Base-by-base conservation (phyloP, 2,329 filamentous ascomycete genomes). In the Botryotinia globosa region DNA sequence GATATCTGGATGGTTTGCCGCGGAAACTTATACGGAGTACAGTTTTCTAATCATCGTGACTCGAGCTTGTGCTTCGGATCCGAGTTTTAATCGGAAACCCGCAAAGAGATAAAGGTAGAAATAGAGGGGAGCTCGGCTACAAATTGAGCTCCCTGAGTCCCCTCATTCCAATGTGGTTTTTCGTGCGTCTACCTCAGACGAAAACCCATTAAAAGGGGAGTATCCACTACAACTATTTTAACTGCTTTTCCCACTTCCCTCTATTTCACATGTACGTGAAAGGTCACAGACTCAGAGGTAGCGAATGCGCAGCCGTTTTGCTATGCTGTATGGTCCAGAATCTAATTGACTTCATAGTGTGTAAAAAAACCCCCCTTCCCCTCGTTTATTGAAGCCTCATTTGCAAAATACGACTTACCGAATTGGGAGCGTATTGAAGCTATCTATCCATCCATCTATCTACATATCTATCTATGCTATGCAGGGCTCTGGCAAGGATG, bases 121-220 rank as follows among this genome's bases (percentile, higher is more conserved):
- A 45, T 66, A 22, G 65, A 67, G 48, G 48, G 25, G 45, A 56
- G 48, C 48, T 67, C 45, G 45, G 64, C 14, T 67, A 67, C 45
- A 66, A 34, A 20, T 18, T 66, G 45, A 54, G 34, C 64, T 56
- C 32, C 34, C 48, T n/a, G 5, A 54, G 48, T 54, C 48, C 65
- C 65, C 48, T 67, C 65, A 34, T 66, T 66, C 25, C 32, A 37
- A 39, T 29, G 64, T 32, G 45, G 12, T 39, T 54, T 39, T 39
- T 34, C 34, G 45, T 66, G 64, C 45, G 18, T 56, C 54, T 56
- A 32, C 12, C 18, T 29, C 48, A 42, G 56, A 67, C 34, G 34
- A 67, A 42, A 51, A 32, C 25, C 48, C 65, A 56, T 67, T 25
- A 14, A 48, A 16, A 18, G 16, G 34, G 18, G 39, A 32, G 65